Conservation (phyloP, 1,284 basidiomycete species). For the Ceratobasidium sp. region DNA sequence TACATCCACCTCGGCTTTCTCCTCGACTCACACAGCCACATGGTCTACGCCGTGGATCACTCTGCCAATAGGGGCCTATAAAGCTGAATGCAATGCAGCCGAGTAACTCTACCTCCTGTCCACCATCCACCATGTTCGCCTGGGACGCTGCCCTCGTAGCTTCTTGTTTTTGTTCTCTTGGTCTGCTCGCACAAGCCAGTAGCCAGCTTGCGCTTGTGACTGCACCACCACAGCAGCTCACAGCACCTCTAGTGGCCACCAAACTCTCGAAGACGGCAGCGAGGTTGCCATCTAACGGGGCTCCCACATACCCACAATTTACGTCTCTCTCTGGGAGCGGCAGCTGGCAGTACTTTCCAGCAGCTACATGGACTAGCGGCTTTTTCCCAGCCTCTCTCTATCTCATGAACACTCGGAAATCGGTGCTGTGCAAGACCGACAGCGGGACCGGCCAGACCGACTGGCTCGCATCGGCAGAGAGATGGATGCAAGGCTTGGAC, state of each 20-base stretch:
- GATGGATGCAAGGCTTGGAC: constrained; percentile 63
- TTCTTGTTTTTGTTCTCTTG: background rate
- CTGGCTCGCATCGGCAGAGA: constrained; percentile 65
- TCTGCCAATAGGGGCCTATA: no score
- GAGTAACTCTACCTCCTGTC: background rate
- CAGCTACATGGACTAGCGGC: constrained; percentile 72
- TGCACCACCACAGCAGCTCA: constrained; percentile 57
- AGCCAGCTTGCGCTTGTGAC: background rate
- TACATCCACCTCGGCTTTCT: background rate
- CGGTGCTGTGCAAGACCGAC: constrained; percentile 55
- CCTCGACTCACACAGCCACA: constrained; percentile 2
- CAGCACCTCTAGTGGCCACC: constrained; percentile 64
- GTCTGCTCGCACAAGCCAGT: background rate
- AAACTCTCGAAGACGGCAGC: constrained; percentile 66
- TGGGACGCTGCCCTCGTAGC: background rate
- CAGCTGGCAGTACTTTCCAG: constrained; percentile 63
- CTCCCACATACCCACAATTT: constrained; percentile 68
- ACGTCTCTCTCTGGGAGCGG: constrained; percentile 59
- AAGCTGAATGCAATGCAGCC: no score
- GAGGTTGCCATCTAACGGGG: constrained; percentile 46
- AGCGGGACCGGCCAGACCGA: constrained; percentile 50
- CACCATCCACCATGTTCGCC: constrained; percentile 16
- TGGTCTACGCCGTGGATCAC: background rate
- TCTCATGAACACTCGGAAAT: constrained; percentile 61
- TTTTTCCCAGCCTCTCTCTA: constrained; percentile 74